phyloP scores from a whole-genome alignment of 192 early-diverging fungal species.

The Mortierella alpina region DNA sequence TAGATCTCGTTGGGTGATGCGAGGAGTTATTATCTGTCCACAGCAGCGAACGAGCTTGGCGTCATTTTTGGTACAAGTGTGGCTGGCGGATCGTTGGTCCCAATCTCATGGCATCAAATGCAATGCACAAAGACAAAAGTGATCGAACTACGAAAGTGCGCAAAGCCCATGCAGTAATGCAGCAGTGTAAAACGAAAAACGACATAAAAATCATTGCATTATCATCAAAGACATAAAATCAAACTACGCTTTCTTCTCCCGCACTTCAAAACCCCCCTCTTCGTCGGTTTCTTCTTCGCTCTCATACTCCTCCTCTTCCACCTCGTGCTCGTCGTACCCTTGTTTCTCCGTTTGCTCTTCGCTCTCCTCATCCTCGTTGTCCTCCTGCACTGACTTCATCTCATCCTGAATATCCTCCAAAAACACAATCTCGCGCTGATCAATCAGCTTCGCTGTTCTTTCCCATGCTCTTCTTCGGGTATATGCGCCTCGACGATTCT shows the following conservation, averaged over 20 bases:
- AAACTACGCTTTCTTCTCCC: not conserved
- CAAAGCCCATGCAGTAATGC: slow-evolving; percentile 77
- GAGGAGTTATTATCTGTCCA: slow-evolving; percentile 90
- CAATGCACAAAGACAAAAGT: slow-evolving; percentile 90
- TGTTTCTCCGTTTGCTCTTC: slow-evolving; percentile 1
- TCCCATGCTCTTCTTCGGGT: slow-evolving; percentile 67
- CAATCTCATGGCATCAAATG: slow-evolving; percentile 99
- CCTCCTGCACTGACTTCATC: not conserved
- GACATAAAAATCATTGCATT: no score
- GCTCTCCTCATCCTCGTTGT: not conserved
- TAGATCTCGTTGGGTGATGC: slow-evolving; percentile 94
- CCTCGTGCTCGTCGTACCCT: slow-evolving; percentile 9
- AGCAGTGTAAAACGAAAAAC: no score
- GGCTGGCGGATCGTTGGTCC: slow-evolving; percentile 86
- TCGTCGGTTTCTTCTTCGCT: not conserved
- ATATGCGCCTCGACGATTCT: slow-evolving; percentile 59
- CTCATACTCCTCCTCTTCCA: slow-evolving; percentile 12
- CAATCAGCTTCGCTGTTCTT: slow-evolving; percentile 59
- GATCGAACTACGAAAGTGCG: slow-evolving; percentile 94
- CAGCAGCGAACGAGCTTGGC: slow-evolving; percentile 92
- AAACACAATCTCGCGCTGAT: slow-evolving; percentile 49
- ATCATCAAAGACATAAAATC: no score
- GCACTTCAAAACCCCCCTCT: slow-evolving; percentile 3
- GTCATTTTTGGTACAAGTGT: slow-evolving; percentile 93
- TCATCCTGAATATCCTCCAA: slow-evolving; percentile 36